These are phyloP conservation scores for Erythrophleum ivorense DNA, from an alignment of 331 rosid genomes.

Conservation along the genomic window DNA sequence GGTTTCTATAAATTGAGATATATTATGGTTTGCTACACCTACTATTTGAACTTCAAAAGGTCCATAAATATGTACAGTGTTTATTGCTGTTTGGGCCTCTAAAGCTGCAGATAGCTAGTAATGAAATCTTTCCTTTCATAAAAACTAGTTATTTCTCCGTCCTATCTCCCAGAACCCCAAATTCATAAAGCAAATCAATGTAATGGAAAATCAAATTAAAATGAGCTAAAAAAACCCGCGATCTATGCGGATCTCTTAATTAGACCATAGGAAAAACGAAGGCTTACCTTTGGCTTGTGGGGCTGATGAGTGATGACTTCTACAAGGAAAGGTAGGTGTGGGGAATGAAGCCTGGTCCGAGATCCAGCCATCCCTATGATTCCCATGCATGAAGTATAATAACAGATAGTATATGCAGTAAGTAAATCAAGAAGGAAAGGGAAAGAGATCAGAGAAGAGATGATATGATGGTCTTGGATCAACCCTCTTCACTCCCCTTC, in stretches of 20 bases:
- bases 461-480: conserved; percentile 40
- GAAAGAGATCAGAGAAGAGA: background rate
- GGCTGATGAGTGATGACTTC: background rate
- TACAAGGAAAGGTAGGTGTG: conserved; percentile 45
- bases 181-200: conserved; percentile 2
- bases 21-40: background rate
- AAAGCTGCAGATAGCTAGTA: background rate
- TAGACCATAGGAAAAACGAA: background rate
- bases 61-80: background rate
- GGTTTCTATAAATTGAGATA: background rate
- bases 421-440: background rate
- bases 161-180: background rate
- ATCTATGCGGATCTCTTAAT: conserved; percentile 5
- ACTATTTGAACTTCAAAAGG: background rate
- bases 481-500: conserved; percentile 39
- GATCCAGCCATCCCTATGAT: conserved; percentile 36
- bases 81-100: background rate
- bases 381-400: background rate
- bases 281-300: conserved; percentile 7
- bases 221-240: background rate
- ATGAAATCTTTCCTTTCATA: background rate
- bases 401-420: background rate
- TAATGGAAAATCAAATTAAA: background rate
- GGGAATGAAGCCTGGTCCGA: conserved; percentile 74
- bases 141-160: background rate